Evolutionary conservation across 768 basidiomycete species (phyloP).

Genomic region (Brasilioporus rufonigricans): DNA sequence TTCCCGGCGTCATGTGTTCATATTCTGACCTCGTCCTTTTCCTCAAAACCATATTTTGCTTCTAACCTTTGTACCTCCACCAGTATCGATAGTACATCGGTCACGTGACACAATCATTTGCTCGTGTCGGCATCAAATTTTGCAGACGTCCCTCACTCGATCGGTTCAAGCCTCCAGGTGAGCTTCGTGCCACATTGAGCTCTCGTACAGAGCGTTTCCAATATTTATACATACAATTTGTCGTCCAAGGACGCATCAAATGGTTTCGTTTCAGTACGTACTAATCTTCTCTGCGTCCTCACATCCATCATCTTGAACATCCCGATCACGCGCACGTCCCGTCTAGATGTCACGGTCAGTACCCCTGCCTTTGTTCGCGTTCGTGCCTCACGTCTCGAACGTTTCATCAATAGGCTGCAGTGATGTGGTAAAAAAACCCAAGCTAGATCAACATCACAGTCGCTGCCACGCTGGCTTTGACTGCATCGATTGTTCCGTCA

Average conservation of each 20-base stretch:
- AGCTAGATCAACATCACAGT: slow-evolving; percentile 73
- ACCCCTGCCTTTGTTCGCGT: background rate
- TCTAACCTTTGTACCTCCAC: too few species aligned
- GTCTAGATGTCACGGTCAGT: slow-evolving; percentile 68
- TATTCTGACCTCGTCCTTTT: background rate
- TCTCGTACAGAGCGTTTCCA: background rate
- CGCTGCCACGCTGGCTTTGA: slow-evolving; percentile 69
- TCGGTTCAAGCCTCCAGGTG: background rate
- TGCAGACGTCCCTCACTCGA: background rate
- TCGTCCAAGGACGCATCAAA: slow-evolving; percentile 18
- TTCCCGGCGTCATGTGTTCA: background rate
- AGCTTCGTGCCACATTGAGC: background rate
- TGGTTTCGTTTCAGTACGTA: slow-evolving; percentile 77
- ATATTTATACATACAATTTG: background rate
- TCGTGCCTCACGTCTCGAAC: background rate
- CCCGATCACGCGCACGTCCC: slow-evolving; percentile 5
- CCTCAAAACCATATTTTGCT: too few species aligned
- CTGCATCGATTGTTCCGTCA: slow-evolving; percentile 86
- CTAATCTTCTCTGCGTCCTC: background rate
- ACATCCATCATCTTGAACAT: background rate
- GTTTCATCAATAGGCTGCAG: slow-evolving; percentile 53
- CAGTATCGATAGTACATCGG: too few species aligned
- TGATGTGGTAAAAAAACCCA: slow-evolving; percentile 92
- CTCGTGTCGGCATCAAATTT: background rate
- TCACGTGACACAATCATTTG: background rate